Evolutionary conservation across 345 rosid genomes (phyloP), one percentile per base, ranked within the genome.

Genomic region (Lumnitzera racemosa): DNA sequence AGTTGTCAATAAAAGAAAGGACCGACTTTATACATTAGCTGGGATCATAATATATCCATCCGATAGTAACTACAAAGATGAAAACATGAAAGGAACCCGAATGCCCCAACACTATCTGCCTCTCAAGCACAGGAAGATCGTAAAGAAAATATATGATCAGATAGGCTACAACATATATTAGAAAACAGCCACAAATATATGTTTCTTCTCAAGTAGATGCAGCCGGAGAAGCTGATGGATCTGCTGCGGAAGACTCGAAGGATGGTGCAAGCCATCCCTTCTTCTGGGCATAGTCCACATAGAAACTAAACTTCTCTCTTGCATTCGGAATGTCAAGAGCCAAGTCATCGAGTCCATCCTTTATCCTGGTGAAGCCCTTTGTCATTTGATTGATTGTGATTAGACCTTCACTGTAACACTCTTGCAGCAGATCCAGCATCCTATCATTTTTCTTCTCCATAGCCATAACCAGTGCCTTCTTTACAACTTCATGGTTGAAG

Each of bases 371-470:
- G 78, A 90, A 88, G 46, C 98, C 99, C 73, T 85, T 90, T 1
- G 94, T 88, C 97, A 95, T 86, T 71, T 90, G 95, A 68, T 86
- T 90, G 69, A 66, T 82, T 14, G 97, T 95, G 73, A 90, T 95
- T 74, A 90, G 77, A 17, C 99, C 99, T 75, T 90, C 96, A 5
- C 72, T 63, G 77, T 79, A 90, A 70, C 95, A 90, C 51, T 74
- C 95, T 68, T 86, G 87, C n/a, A 95, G 83, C 64, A 95, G 83
- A 71, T 88, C 83, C 59, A 95, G 71, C 71, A 95, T 76, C 75
- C 85, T 60, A 57, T 90, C 99, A 41, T 90, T 95, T 83, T 95
- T 83, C 87, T 88, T 95, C 85, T 90, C 99, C 99, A 95, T 95
- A 15, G 99, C 99, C 98, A 95, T 90, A 36, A 90, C 95, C 76